A percentile compares a stretch with the other conserved stretches of the same genome.
These are phyloP conservation scores for Diaporthe australafricana DNA, from an alignment of 2,329 filamentous ascomycete species.

Conservation along the genomic window DNA sequence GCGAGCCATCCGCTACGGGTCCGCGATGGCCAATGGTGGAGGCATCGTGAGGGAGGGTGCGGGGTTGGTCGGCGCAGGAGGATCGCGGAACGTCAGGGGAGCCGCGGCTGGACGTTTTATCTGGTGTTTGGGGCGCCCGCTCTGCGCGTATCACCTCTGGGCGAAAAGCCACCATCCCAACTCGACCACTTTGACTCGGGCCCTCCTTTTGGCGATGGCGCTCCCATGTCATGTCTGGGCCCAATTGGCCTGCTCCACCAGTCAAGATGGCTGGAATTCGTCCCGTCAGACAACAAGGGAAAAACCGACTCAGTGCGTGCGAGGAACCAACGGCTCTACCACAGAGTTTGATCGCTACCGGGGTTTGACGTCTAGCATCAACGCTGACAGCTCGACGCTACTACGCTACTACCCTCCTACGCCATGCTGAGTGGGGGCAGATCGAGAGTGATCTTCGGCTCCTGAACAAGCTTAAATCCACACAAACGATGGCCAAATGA, in stretches of 20 bases:
- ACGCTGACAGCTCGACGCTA: conserved; percentile 19
- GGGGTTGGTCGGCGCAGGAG: conserved; percentile 6
- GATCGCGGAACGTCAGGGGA: conserved; percentile 23
- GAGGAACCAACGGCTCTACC: conserved; percentile 23
- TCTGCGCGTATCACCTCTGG: conserved; percentile 3
- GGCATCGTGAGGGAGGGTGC: conserved; percentile 19
- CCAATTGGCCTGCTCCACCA: neutral
- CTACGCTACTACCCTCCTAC: conserved; percentile 10
- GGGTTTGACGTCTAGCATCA: neutral
- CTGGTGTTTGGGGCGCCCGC: conserved; percentile 26
- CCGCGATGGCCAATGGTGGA: conserved; percentile 12
- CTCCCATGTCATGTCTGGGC: neutral
- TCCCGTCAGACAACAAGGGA: neutral
- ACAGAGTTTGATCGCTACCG: conserved; percentile 25
- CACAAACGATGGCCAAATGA: conserved; percentile 15
- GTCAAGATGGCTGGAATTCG: neutral
- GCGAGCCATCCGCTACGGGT: neutral
- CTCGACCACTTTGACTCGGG: neutral
- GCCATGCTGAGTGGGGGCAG: conserved; percentile 7
- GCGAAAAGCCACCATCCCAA: conserved; percentile 20
- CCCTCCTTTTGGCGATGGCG: conserved; percentile 1
- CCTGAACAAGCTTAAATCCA: conserved; percentile 28
- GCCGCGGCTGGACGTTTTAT: conserved; percentile 29
- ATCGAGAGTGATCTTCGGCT: conserved; percentile 24
- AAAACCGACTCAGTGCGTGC: neutral